Percentiles rank a stretch among this genome's conserved stretches.
phyloP scores from a whole-genome alignment of 148 eudicot species.

The Limonium bicolor region DNA sequence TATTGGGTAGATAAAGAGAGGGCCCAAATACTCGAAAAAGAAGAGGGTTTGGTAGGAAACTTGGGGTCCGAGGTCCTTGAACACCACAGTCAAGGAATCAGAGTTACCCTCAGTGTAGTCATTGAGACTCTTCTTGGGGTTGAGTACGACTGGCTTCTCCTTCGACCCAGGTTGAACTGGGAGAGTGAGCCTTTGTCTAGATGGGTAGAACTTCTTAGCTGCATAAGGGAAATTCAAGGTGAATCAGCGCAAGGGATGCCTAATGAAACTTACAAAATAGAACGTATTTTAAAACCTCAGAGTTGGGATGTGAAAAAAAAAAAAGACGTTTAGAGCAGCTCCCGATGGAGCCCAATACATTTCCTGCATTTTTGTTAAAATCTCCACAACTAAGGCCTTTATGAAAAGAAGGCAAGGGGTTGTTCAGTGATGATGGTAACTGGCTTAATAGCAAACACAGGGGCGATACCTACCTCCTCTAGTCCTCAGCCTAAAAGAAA shows the following conservation, averaged over 20 bases:
- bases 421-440: too few species aligned
- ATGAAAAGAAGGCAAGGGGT: too few species aligned
- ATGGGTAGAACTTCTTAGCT: conserved; percentile 86
- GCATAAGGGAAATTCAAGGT: conserved; percentile 13
- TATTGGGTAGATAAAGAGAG: conserved; percentile 71
- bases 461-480: too few species aligned
- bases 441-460: too few species aligned
- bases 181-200: conserved; percentile 90
- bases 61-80: conserved; percentile 92
- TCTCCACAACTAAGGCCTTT: too few species aligned
- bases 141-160: conserved; percentile 67
- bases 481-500: too few species aligned
- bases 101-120: conserved; percentile 51
- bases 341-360: too few species aligned
- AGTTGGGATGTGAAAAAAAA: too few species aligned
- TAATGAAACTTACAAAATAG: neutral
- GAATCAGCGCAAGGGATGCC: conserved; percentile 10
- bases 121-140: conserved; percentile 48
- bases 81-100: conserved; percentile 44
- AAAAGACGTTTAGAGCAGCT: too few species aligned
- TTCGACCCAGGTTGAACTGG: conserved; percentile 74
- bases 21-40: conserved; percentile 91
- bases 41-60: conserved; percentile 85
- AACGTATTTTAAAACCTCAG: too few species aligned
- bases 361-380: too few species aligned